A percentile compares a stretch with the other conserved stretches of the same genome.
These are phyloP conservation scores for Sphaerostilbella broomeana DNA, from an alignment of 2,329 filamentous ascomycete species.

Conservation along the genomic window DNA sequence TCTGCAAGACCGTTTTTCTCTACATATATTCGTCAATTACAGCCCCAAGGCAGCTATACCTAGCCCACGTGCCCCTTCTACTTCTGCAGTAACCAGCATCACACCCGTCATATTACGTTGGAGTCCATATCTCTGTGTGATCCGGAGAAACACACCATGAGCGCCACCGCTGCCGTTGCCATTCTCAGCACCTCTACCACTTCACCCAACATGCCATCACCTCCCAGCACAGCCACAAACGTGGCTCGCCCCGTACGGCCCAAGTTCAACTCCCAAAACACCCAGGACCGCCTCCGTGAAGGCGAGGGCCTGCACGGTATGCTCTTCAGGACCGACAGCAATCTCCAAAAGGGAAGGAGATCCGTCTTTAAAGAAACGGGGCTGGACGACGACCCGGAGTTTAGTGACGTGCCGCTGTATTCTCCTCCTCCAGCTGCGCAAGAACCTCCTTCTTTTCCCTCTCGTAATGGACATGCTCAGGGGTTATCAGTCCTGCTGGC, in stretches of 20 bases:
- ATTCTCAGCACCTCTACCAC: not conserved
- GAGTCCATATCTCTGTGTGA: no score
- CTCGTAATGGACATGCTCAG: not conserved
- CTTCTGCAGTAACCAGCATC: no score
- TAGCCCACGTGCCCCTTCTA: no score
- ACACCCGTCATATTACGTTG: no score
- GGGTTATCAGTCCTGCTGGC: not conserved
- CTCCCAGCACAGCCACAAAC: conserved; percentile 4
- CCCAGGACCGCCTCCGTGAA: conserved; percentile 46
- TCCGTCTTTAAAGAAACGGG: conserved; percentile 49
- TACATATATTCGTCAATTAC: no score
- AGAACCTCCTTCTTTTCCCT: not conserved
- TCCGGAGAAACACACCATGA: no score
- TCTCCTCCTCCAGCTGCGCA: conserved; percentile 9
- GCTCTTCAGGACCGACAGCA: conserved; percentile 36
- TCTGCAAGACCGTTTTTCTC: no score
- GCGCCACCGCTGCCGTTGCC: not conserved
- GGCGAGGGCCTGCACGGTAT: conserved; percentile 33
- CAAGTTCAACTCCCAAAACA: conserved; percentile 44
- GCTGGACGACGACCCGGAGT: conserved; percentile 31
- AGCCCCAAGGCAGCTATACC: no score
- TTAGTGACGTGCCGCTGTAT: conserved; percentile 14
- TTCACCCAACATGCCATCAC: conserved; percentile 4
- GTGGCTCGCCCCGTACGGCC: conserved; percentile 30
- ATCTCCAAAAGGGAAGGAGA: conserved; percentile 42